Evolutionary conservation across 495 filamentous ascomycete species (phyloP), one percentile per base, ranked within the genome.

Genomic region (Friedmanniomyces simplex): DNA sequence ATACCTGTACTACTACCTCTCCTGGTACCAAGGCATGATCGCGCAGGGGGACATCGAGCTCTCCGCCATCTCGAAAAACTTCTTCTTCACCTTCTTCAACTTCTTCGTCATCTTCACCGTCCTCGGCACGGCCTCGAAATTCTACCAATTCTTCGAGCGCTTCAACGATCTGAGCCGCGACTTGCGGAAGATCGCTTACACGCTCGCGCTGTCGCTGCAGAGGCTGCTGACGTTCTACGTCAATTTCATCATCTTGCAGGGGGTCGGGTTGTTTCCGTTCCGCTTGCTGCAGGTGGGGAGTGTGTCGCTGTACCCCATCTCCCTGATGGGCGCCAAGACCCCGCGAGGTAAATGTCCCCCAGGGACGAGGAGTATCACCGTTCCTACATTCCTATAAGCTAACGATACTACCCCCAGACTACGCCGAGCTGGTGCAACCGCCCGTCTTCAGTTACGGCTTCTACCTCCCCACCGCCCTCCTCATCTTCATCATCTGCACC

Each of bases 11-110:
- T 91, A 91, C 61, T 96, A 54, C 34, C 34, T 63, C 8, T 63
- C 61, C 18, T 60, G 57, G 57, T 60, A 48, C 47, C 93, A 99
- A 75, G 93, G 93, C 57, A 91, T 95, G 86, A 85, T 93, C 52
- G 96, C 93, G 0, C 88, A 87, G 62, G 87, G 86, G 22, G 94
- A 99, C 56, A 81, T 97, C n/a, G 94, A 96, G 66, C 79, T 97
- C 11, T 96, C 91, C 8, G 76, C 89, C 41, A 90, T 97, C 67
- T 95, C 89, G 55, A 99, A 99, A 75, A 99, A 96, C 67, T 99
- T 96, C 73, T 96, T 96, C 78, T 99, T 97, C 71, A 89, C 86
- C 32, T 99, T 99, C 75, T 96, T 97, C 81, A 99, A 99, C 73
- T 83, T 96, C 24, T 99, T 99, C 73, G 75, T 97, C 52, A 78